Evolutionary conservation across 1,284 basidiomycete genomes (phyloP), one percentile per base, ranked within the genome.

Genomic region (Omphalotus olearius): DNA sequence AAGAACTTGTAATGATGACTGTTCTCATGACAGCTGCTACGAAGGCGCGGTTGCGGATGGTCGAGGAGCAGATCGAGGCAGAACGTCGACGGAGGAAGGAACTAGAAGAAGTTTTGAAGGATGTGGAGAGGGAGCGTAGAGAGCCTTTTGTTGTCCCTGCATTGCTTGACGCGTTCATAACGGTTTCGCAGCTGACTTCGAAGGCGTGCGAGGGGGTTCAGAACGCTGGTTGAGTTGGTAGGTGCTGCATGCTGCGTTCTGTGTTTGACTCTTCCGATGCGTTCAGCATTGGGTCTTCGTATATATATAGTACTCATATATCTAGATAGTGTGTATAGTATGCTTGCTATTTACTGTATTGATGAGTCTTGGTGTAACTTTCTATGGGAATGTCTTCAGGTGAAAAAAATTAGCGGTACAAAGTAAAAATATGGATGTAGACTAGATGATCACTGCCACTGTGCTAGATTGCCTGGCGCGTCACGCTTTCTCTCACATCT

Each of bases 111-210:
- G 57, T 62, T 33, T 57, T 77, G 47, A 59, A 63, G 51, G 74
- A 73, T 54, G 63, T 75, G 18, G 60, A 67, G 40, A 64, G 65
- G 52, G 77, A 79, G 54, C 70, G 67, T 50, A 63, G 58, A 47
- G 62, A 64, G 47, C 77, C 75, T 3, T 75, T 78, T 60, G 65
- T 78, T 35, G 74, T 78, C 1, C 76, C 76, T 2, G 70, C 72
- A n/a, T 63, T 78, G 53, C 50, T 76, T 53, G 71, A 78, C 42
- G 74, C 75, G 36, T 78, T 76, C 57, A 54, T 73, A 6, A 45
- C 18, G 35, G 33, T 55, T 33, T 53, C 57, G 2, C 40, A 53
- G 18, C 20, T 56, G 30, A 39, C 55, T 14, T 40, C 50, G 33
- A 33, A 50, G 18, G 49, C 41, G 30, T 17, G 36, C 13, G 28